Evolutionary conservation across 192 early-diverging fungal species (phyloP).

Genomic region (Umbelopsis isabellina): DNA sequence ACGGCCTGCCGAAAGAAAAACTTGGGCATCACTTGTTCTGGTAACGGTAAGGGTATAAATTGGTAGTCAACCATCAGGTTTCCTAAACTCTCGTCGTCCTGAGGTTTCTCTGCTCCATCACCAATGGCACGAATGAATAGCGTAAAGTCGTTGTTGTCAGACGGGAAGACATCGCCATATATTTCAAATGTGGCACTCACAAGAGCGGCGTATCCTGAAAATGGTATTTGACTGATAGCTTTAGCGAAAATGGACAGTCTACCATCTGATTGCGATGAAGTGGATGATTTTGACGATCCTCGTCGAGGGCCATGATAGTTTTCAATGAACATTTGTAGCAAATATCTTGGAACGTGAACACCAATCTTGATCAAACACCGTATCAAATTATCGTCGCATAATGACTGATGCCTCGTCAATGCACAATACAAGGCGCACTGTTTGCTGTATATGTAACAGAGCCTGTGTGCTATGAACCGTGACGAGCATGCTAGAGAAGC

Average conservation of each 20-base stretch:
- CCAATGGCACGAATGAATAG: background rate
- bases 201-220: slow-evolving; percentile 1
- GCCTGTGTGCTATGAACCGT: slow-evolving; percentile 1
- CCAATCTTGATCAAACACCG: background rate
- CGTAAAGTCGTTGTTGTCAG: background rate
- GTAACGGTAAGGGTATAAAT: background rate
- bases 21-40: slow-evolving; percentile 14
- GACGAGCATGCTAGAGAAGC: background rate
- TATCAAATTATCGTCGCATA: slow-evolving; percentile 9
- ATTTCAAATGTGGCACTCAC: background rate
- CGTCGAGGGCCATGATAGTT: slow-evolving; percentile 6
- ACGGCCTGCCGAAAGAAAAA: background rate
- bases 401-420: background rate
- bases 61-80: background rate
- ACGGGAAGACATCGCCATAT: slow-evolving; percentile 7
- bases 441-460: background rate
- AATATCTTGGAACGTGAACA: background rate
- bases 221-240: background rate
- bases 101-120: background rate
- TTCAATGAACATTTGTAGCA: slow-evolving; percentile 11
- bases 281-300: background rate
- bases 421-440: slow-evolving; percentile 2
- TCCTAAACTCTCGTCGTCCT: no score
- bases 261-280: background rate
- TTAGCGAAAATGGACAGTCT: background rate